Base-by-base conservation (phyloP, 495 filamentous ascomycete species). In the Penicillium herquei region DNA sequence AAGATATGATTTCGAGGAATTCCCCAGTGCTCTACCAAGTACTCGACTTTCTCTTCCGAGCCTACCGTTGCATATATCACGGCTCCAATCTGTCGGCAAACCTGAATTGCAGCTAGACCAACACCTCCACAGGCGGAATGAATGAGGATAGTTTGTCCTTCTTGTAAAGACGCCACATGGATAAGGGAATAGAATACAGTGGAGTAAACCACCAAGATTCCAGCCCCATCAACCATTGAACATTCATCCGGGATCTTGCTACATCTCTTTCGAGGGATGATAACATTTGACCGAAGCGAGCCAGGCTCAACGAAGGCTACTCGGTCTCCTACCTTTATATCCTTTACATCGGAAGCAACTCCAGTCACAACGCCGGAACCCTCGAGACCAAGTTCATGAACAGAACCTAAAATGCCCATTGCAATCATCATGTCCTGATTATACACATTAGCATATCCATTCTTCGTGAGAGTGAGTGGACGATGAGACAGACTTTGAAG, bases 101-200 rank as follows among this genome's bases (percentile, higher is more conserved):
- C 37, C 39, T 70, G 62, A 17, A 80, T 70, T 3, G 68, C 64
- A 17, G 72, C 72, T 49, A 76, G 66, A 5, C 78, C 78, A 10
- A 75, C 67, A 5, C 68, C 77, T 7, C 79, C 77, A 4, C 74
- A 62, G 0, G 67, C 76, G 10, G 71, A 61, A 46, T 78, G 76
- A 35, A 81, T 76, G 0, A 82, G 66, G 5, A 81, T 60, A 0
- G 65, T 17, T 21, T 34, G 17, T 21, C 32, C 51, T 33, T 14
- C 12, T 46, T 34, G n/a, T 44, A 53, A 7, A 16, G 33, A 11
- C 26, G 14, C 12, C 17, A 6, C 13, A 17, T 46, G 12, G 26
- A 46, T 42, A 7, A n/a, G 39, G 7, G 39, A 7, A 7, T 7
- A 7, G 12, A 42, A 7, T 7, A 6, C 39, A 7, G 39, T 42